Evolutionary conservation across 495 filamentous ascomycete species (phyloP), one percentile per base, ranked within the genome.

Genomic region (Penicillium alfredii): DNA sequence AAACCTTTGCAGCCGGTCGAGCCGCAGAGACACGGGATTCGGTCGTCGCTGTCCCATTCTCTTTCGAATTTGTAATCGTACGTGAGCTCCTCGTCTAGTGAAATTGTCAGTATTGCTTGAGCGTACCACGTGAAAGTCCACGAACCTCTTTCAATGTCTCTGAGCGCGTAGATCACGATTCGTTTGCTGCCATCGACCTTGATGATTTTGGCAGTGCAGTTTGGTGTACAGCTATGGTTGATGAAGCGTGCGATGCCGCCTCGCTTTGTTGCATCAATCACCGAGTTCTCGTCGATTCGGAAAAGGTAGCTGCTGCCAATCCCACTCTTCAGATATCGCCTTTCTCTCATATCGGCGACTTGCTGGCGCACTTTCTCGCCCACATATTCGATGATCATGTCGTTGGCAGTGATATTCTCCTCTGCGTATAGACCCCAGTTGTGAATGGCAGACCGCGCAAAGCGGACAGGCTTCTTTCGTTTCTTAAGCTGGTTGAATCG

Each of bases 41-140:
- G 86, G 62, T 98, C 93, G 45, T 87, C 78, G 49, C 85, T 90
- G 42, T 85, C 87, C 58, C 93, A 84, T 59, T 98, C 92, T 46
- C 93, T 82, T 70, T 98, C 92, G 60, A 98, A 98, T 64, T 98
- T 98, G 75, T 98, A 98, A 70, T 98, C 92, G 71, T 98, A 98
- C 3, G 92, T 98, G 44, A 98, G 78, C 63, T 98, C 92, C 66
- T 98, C 92, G 55, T 96, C 92, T 98, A 56, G 53, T 45, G 28
- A 10, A 42, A 41, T 17, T 33, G 68, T 82, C 60, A 82, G 73
- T 49, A 57, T 22, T 22, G 10, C 6, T 14, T 46, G 21, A 19
- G 32, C 23, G n/a, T 3, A 25, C 23, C 2, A n/a, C 2, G 4
- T 8, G 23, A n/a, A 8, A 25, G 23, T 25, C 3, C 1, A 80